Conservation (phyloP, 2,329 filamentous ascomycete species). For the Penicillium sp. region DNA sequence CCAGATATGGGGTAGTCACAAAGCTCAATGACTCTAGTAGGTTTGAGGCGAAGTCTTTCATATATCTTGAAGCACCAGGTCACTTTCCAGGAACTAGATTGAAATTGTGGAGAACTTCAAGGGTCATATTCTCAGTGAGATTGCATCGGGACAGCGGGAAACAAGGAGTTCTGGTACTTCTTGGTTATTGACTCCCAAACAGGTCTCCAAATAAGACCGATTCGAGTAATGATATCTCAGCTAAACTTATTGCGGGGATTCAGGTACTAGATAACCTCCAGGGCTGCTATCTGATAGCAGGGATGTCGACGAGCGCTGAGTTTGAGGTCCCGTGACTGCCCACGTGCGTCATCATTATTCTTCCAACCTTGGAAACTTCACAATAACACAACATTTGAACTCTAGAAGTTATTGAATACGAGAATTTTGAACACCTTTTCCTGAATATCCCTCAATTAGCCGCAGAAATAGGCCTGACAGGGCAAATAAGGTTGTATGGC, state of each 20-base stretch:
- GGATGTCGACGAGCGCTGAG: background rate
- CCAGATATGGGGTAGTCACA: background rate
- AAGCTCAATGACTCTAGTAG: background rate
- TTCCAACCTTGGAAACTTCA: background rate
- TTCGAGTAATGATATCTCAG: background rate
- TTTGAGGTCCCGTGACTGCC: slow-evolving; percentile 14
- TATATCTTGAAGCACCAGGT: background rate
- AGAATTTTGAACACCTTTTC: background rate
- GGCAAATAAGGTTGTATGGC: slow-evolving; percentile 2
- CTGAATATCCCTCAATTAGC: background rate
- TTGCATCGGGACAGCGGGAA: background rate
- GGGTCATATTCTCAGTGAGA: background rate
- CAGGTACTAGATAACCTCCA: background rate
- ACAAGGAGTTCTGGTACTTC: background rate
- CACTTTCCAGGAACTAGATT: background rate
- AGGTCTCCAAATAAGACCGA: background rate
- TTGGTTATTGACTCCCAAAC: background rate
- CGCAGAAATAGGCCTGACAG: background rate
- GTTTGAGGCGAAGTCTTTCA: background rate
- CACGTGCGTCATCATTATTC: slow-evolving; percentile 1
- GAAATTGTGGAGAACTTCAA: background rate
- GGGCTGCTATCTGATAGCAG: no score
- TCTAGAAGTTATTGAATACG: no score
- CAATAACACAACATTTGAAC: background rate
- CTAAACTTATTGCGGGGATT: background rate